A percentile compares a stretch with the other conserved stretches of the same genome.
Evolutionary conservation across 176 grass and related monocot species (phyloP).

Genomic region (Oryza longistaminata): DNA sequence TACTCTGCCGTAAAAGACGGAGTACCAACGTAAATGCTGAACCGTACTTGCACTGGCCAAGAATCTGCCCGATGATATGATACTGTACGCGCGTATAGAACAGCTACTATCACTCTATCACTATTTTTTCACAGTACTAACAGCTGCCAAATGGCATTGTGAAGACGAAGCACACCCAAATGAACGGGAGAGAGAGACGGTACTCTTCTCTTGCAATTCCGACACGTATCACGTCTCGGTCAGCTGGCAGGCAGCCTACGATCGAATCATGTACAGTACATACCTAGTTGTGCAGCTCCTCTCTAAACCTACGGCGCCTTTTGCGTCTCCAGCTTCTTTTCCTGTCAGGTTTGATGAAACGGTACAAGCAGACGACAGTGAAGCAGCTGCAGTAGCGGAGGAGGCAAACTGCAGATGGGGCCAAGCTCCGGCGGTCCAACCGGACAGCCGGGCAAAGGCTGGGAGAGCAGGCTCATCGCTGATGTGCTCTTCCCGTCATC

Average conservation of each 20-base stretch:
- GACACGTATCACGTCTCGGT: conserved; percentile 38
- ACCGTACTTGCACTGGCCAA: not conserved
- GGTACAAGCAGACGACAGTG: conserved; percentile 5
- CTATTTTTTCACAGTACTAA: not conserved
- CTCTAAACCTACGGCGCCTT: conserved; percentile 23
- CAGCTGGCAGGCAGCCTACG: conserved; percentile 16
- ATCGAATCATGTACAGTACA: not conserved
- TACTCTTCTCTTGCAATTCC: conserved; percentile 1
- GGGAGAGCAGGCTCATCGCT: too few relatives aligned
- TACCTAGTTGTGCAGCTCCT: conserved; percentile 16
- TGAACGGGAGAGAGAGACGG: not conserved
- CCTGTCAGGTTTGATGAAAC: conserved; percentile 39
- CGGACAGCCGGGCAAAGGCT: too few relatives aligned
- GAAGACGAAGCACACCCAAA: too few relatives aligned
- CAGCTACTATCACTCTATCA: too few relatives aligned
- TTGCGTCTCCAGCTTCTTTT: not conserved
- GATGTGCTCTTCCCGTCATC: too few relatives aligned
- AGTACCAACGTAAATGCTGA: not conserved
- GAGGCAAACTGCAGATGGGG: not conserved
- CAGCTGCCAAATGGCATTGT: not conserved
- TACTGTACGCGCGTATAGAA: not conserved
- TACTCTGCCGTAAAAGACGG: not conserved
- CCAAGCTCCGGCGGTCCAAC: too few relatives aligned
- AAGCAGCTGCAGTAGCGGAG: not conserved
- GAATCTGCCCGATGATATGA: not conserved